Evolutionary conservation across 352 stramenopile species (phyloP).

Genomic region (Phytophthora hibernalis): DNA sequence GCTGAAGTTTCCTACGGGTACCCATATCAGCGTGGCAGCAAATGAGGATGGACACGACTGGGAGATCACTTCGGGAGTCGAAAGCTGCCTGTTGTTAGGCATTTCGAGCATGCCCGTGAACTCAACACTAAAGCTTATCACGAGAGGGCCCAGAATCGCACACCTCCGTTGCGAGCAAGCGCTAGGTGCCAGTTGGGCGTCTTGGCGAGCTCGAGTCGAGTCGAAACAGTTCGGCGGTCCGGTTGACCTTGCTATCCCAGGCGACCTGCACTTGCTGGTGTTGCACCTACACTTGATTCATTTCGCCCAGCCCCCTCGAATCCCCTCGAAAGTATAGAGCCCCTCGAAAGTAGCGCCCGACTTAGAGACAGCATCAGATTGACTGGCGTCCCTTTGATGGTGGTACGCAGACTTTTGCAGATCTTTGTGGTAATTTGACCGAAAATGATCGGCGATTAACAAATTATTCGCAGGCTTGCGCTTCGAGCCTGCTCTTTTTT

Average conservation of each 20-base stretch:
- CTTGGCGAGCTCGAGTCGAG: not conserved
- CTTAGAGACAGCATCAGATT: not conserved
- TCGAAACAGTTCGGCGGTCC: not conserved
- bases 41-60: constrained; percentile 19
- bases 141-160: not conserved
- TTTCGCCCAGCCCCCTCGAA: constrained; percentile 18
- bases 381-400: too few relatives aligned
- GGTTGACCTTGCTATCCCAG: constrained; percentile 18
- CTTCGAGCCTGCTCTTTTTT: too few relatives aligned
- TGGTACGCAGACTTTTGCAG: too few relatives aligned
- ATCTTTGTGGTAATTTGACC: too few relatives aligned
- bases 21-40: constrained; percentile 2
- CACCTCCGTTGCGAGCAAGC: not conserved
- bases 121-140: not conserved
- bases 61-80: constrained; percentile 7
- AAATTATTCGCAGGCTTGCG: too few relatives aligned
- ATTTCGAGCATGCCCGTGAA: not conserved
- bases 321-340: constrained; percentile 10
- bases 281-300: constrained; percentile 36
- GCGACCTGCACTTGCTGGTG: constrained; percentile 20
- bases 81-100: constrained; percentile 3
- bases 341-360: constrained; percentile 14
- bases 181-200: not conserved
- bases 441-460: too few relatives aligned
- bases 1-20: constrained; percentile 29